These are phyloP conservation scores for Magnaporthiopsis incrustans DNA, from an alignment of 2,329 filamentous ascomycete genomes.

Conservation along the genomic window DNA sequence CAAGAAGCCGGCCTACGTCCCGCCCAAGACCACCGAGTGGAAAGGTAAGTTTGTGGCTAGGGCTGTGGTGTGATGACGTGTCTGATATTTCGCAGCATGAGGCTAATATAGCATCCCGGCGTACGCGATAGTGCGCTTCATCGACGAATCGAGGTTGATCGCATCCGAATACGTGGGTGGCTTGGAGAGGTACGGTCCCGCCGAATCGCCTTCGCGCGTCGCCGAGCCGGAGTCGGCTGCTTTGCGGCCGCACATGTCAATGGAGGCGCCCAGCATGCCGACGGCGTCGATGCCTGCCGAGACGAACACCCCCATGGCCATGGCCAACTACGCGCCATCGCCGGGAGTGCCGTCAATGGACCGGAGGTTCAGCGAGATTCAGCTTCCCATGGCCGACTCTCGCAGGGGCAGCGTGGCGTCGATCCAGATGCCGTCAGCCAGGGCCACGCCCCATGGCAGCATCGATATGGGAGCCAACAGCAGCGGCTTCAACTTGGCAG, in stretches of 20 bases:
- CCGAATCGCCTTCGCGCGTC: slow-evolving; percentile 31
- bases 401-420: slow-evolving; percentile 16
- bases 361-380: slow-evolving; percentile 8
- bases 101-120: not conserved
- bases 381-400: slow-evolving; percentile 15
- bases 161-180: slow-evolving; percentile 86
- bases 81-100: not conserved
- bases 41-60: slow-evolving; percentile 35
- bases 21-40: slow-evolving; percentile 56
- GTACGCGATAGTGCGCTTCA: slow-evolving; percentile 54
- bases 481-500: slow-evolving; percentile 6
- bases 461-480: not conserved
- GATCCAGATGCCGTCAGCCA: not conserved
- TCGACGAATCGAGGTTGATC: slow-evolving; percentile 83
- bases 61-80: not conserved
- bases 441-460: not conserved
- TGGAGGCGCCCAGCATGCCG: not conserved
- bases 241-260: slow-evolving; percentile 16
- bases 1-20: slow-evolving; percentile 56
- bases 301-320: not conserved
- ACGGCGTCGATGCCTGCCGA: not conserved
- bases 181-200: slow-evolving; percentile 58
- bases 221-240: slow-evolving; percentile 17
- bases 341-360: slow-evolving; percentile 2
- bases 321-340: not conserved